These are phyloP conservation scores for Tetracentron sinense DNA, from an alignment of 164 flowering plant species.

Conservation along the genomic window DNA sequence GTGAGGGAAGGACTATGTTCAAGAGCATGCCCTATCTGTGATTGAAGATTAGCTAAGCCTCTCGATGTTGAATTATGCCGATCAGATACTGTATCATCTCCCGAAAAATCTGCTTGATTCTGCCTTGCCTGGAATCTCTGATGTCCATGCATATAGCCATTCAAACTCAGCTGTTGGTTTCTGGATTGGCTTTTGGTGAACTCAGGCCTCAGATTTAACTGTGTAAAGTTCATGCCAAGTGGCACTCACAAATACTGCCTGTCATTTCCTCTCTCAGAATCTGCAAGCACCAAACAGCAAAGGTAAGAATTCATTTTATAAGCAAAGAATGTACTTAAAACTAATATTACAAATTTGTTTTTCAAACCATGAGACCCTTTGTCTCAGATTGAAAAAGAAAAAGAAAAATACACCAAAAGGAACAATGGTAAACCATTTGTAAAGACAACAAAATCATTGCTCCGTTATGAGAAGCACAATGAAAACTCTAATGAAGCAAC, in stretches of 20 bases:
- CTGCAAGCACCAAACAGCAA: constrained; percentile 22
- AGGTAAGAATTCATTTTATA: not conserved
- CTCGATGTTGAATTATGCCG: constrained; percentile 32
- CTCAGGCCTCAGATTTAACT: constrained; percentile 34
- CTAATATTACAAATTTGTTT: not conserved
- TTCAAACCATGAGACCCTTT: not conserved
- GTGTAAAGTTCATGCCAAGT: constrained; percentile 32
- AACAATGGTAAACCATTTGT: not conserved
- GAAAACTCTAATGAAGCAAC: not conserved
- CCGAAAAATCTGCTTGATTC: constrained; percentile 39
- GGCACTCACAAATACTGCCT: constrained; percentile 28
- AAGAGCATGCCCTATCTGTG: constrained; percentile 37
- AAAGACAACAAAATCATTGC: not conserved
- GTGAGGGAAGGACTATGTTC: constrained; percentile 23
- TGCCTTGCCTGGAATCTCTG: constrained; percentile 36
- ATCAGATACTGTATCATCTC: constrained; percentile 37
- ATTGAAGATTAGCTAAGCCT: constrained; percentile 33
- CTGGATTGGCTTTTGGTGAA: constrained; percentile 30
- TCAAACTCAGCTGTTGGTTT: constrained; percentile 29
- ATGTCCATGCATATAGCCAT: constrained; percentile 44
- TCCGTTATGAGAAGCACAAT: not conserved
- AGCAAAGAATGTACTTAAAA: not conserved
- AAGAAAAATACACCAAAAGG: not conserved
- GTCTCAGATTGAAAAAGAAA: not conserved
- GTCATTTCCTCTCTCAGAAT: constrained; percentile 36